Conservation (phyloP, 2,329 filamentous ascomycete species). For the Dryadomyces quercivorus region DNA sequence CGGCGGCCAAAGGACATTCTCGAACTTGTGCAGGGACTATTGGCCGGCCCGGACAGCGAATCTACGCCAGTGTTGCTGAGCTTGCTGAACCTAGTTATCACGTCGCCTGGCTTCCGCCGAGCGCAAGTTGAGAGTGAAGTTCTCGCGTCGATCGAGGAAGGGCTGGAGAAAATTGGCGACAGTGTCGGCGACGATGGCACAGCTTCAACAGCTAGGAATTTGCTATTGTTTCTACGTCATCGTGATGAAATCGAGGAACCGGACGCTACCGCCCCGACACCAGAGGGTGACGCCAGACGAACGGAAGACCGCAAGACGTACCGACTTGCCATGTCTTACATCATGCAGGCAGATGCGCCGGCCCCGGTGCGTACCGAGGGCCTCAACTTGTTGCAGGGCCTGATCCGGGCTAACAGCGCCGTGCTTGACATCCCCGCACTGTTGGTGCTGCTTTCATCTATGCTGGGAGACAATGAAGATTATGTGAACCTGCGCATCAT, state of each 20-base stretch:
- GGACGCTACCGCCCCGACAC: conserved; percentile 12
- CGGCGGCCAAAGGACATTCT: conserved; percentile 52
- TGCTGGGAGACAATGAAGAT: conserved; percentile 55
- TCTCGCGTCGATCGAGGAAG: conserved; percentile 33
- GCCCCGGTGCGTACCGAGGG: conserved; percentile 57
- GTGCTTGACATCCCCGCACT: conserved; percentile 55
- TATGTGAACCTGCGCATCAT: conserved; percentile 61
- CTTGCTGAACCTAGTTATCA: conserved; percentile 47
- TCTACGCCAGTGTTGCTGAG: conserved; percentile 42
- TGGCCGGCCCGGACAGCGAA: conserved; percentile 36
- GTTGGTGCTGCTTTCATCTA: conserved; percentile 49
- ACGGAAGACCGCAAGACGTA: conserved; percentile 51
- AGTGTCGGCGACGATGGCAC: conserved; percentile 20
- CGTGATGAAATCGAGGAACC: conserved; percentile 39
- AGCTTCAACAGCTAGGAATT: conserved; percentile 38
- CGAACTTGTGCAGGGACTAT: conserved; percentile 48
- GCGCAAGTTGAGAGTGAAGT: conserved; percentile 29
- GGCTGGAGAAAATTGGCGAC: conserved; percentile 32
- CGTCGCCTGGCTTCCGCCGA: conserved; percentile 42
- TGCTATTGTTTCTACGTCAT: conserved; percentile 43
- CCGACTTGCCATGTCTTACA: conserved; percentile 50
- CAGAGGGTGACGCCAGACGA: conserved; percentile 31
- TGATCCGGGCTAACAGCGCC: conserved; percentile 43
- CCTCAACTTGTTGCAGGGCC: conserved; percentile 42
- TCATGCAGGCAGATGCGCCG: conserved; percentile 47